phyloP scores from a whole-genome alignment of 2,329 filamentous ascomycete species.

The Simplicillium sp. region DNA sequence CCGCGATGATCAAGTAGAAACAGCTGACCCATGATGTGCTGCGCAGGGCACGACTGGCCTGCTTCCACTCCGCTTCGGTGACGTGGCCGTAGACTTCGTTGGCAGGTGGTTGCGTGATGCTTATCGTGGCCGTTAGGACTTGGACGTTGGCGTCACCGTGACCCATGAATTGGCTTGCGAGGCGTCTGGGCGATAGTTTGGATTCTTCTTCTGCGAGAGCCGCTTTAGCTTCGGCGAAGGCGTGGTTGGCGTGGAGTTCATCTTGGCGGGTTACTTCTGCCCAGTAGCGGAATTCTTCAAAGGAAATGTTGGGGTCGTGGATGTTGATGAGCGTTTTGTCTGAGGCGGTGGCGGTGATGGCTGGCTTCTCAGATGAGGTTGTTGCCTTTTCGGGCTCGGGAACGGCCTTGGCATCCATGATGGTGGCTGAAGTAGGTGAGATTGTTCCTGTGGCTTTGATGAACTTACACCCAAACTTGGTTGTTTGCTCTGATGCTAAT shows the following conservation, averaged over 20 bases:
- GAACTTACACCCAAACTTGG: too few species aligned
- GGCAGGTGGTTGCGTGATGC: not conserved
- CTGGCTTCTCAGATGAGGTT: too few species aligned
- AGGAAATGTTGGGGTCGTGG: constrained; percentile 7
- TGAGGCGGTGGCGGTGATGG: not conserved
- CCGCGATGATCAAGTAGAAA: constrained; percentile 40
- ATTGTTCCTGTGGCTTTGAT: too few species aligned
- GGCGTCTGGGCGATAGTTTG: not conserved
- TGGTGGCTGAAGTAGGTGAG: too few species aligned
- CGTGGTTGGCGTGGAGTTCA: constrained; percentile 9
- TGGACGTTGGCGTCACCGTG: not conserved
- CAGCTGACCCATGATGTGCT: constrained; percentile 35
- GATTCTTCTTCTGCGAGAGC: constrained; percentile 8
- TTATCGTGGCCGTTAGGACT: not conserved
- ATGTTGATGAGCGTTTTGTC: constrained; percentile 1
- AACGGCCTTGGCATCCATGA: too few species aligned
- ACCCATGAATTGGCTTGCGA: not conserved
- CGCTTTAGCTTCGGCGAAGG: constrained; percentile 9
- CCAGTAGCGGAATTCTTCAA: constrained; percentile 14
- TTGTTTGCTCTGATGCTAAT: too few species aligned
- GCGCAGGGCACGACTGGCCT: constrained; percentile 32
- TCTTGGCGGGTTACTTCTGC: constrained; percentile 11
- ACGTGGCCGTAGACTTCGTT: not conserved
- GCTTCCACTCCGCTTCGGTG: constrained; percentile 29
- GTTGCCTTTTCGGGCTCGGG: too few species aligned